Base-by-base conservation (phyloP, 352 stramenopile genomes). In the Thraustochytrium striatum region DNA sequence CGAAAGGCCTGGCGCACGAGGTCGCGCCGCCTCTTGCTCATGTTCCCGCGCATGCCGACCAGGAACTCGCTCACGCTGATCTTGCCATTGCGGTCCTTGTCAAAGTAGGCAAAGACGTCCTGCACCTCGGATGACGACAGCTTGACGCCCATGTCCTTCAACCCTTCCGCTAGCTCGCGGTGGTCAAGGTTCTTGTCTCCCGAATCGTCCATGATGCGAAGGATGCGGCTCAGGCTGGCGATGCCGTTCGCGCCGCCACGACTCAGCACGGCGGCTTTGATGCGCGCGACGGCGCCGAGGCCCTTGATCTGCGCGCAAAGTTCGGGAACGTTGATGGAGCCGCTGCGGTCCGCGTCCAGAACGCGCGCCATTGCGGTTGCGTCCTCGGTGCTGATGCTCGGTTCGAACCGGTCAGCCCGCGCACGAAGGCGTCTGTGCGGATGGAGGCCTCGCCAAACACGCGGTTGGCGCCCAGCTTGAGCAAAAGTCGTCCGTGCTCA, bases 51-150 rank as follows among this genome's bases (percentile, higher is more conserved):
- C 30, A 96, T 83, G 2, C 89, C 90, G 33, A 91, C 86, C 78
- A 97, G 79, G 69, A 97, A 96, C 79, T 96, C 92, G 11, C 83
- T 82, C 38, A 91, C 86, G 81, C 90, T 88, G 72, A 96, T 88
- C 0, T 87, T 79, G 19, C 89, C 89, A 79, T 91, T 89, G 82
- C 91, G 85, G 83, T 95, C 92, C 41, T 84, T 82, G 81, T 96
- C 91, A 25, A 75, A 75, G 44, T 43, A 75, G 9, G 65, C 44
- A 75, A 75, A 75, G 50, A 75, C 21, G 65, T 61, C 52, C 0
- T 75, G 41, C 28, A 88, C 50, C 47, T 89, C 85, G 28, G 72
- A 80, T 30, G 80, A 72, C 30, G 39, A 82, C 16, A 90, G 78
- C 25, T 92, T 84, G 28, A 88, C 82, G 44, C 81, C 82, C 35